phyloP scores from a whole-genome alignment of 2,329 filamentous ascomycete species.

The Diaporthe velutina region DNA sequence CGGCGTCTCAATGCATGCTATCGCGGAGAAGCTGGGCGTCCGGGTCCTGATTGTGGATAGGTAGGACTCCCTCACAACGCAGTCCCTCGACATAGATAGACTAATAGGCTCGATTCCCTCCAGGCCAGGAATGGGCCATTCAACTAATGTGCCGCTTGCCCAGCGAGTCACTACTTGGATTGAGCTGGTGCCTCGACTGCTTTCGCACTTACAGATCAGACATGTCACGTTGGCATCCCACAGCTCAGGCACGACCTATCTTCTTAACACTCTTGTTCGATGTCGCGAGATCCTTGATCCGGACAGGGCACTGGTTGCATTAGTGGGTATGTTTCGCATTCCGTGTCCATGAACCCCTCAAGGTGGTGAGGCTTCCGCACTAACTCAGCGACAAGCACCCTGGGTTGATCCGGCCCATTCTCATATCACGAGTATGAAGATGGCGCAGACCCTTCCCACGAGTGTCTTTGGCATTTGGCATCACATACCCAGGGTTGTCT shows the following conservation, averaged over 20 bases:
- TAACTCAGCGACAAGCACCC: conserved; percentile 29
- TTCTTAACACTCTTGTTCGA: conserved; percentile 34
- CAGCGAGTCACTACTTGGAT: conserved; percentile 39
- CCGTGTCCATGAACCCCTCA: background rate
- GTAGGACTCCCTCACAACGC: conserved; percentile 28
- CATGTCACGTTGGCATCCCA: conserved; percentile 35
- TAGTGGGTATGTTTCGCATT: conserved; percentile 32
- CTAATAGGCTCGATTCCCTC: background rate
- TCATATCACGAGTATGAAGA: conserved; percentile 5
- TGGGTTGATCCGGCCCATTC: conserved; percentile 35
- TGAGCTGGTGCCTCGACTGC: conserved; percentile 32
- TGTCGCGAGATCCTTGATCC: conserved; percentile 32
- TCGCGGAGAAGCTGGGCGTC: conserved; percentile 38
- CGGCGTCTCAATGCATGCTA: conserved; percentile 31
- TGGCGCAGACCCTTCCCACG: conserved; percentile 18
- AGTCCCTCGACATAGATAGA: background rate
- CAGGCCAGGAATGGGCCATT: conserved; percentile 41
- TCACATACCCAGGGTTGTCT: conserved; percentile 13
- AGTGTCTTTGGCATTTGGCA: conserved; percentile 25
- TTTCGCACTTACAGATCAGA: conserved; percentile 29
- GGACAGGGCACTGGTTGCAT: conserved; percentile 35
- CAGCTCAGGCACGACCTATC: conserved; percentile 35
- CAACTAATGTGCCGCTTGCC: conserved; percentile 30
- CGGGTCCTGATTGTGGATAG: conserved; percentile 37
- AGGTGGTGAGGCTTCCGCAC: background rate